phyloP scores from a whole-genome alignment of 2,329 filamentous ascomycete genomes.

The Xylariaceae sp. region DNA sequence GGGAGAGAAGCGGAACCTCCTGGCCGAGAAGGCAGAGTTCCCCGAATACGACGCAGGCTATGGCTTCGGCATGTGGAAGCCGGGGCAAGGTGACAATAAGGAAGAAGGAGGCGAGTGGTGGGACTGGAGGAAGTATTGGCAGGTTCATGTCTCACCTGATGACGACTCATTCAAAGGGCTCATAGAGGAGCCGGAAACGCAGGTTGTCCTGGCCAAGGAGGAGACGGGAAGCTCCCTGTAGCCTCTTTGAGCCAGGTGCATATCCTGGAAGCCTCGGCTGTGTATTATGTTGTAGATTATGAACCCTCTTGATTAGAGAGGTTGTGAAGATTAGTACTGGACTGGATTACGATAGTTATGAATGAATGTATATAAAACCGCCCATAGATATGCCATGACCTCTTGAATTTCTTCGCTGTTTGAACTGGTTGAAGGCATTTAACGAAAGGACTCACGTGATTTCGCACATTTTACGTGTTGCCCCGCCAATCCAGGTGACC shows the following conservation, averaged over 20 bases:
- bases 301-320: no score
- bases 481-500: slow-evolving; percentile 41
- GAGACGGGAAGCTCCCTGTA: no score
- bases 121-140: slow-evolving; percentile 37
- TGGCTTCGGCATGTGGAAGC: slow-evolving; percentile 32
- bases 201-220: neutral
- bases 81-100: slow-evolving; percentile 26
- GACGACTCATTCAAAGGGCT: neutral
- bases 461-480: slow-evolving; percentile 47
- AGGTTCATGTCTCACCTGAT: slow-evolving; percentile 27
- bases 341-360: no score
- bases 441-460: slow-evolving; percentile 49
- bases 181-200: neutral
- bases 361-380: no score
- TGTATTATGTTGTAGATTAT: no score
- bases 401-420: no score
- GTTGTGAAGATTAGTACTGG: no score
- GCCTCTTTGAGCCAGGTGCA: no score
- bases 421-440: no score
- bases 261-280: no score
- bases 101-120: slow-evolving; percentile 30
- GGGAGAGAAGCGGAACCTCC: slow-evolving; percentile 40
- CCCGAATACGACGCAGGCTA: slow-evolving; percentile 35
- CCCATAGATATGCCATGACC: no score
- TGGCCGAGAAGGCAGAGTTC: slow-evolving; percentile 43